Conservation (phyloP, 106 monocot species). For the Allium cepa region DNA sequence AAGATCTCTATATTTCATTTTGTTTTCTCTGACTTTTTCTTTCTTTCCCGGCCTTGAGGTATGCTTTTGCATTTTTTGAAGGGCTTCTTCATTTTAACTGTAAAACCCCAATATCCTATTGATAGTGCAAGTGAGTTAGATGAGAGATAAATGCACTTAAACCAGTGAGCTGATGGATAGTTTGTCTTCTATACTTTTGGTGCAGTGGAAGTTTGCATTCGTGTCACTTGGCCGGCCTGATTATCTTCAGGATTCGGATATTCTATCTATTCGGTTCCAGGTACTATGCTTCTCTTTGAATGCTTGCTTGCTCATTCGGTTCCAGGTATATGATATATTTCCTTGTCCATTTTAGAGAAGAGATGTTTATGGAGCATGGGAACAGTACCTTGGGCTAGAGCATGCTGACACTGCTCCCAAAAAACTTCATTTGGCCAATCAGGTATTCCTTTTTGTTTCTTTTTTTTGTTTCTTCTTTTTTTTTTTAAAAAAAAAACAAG, state of each 20-base stretch:
- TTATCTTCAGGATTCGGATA: constrained; percentile 85
- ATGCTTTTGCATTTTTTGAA: too few relatives aligned
- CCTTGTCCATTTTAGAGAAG: constrained; percentile 10
- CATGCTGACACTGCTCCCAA: constrained; percentile 90
- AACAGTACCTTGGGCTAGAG: constrained; percentile 95
- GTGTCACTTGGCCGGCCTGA: constrained; percentile 81
- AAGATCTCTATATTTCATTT: too few relatives aligned
- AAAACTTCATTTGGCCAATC: constrained; percentile 45
- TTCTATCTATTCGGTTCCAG: constrained; percentile 74
- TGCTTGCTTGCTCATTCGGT: not conserved
- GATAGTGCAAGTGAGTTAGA: too few relatives aligned
- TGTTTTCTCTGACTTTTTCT: too few relatives aligned
- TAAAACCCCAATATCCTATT: too few relatives aligned
- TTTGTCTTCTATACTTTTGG: not conserved
- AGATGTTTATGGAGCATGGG: constrained; percentile 91
- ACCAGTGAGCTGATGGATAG: too few relatives aligned
- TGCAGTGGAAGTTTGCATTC: constrained; percentile 96
- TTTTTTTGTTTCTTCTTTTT: too few relatives aligned
- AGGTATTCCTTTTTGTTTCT: not conserved
- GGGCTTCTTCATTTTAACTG: too few relatives aligned
- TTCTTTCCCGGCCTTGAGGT: too few relatives aligned
- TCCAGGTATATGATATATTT: not conserved
- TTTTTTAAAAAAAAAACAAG: too few relatives aligned
- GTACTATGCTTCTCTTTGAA: constrained; percentile 9
- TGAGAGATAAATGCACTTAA: too few relatives aligned